A percentile compares a stretch with the other conserved stretches of the same genome.
Conservation (phyloP, 257 asterid genomes). For the Thymus quinquecostatus region DNA sequence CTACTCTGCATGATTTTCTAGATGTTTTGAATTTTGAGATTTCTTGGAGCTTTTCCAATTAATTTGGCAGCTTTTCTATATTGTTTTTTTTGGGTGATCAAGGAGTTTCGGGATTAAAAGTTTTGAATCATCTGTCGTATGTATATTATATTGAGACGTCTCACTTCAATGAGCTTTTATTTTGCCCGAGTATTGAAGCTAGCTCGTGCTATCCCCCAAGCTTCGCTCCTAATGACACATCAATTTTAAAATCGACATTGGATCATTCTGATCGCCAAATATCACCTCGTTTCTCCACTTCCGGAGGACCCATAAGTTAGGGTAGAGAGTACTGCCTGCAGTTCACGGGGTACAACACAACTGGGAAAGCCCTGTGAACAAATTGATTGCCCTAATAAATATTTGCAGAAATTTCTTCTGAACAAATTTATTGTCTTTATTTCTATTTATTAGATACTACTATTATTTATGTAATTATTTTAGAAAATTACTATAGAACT, state of each 20-base stretch:
- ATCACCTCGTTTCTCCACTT: too few relatives aligned
- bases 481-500: too few relatives aligned
- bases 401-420: conserved; percentile 30
- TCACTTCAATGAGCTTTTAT: too few relatives aligned
- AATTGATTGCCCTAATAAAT: conserved; percentile 38
- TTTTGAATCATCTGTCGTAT: too few relatives aligned
- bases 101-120: too few relatives aligned
- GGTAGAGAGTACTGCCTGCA: conserved; percentile 5
- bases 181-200: too few relatives aligned
- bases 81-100: background rate
- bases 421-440: conserved; percentile 16
- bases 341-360: conserved; percentile 33
- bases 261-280: too few relatives aligned
- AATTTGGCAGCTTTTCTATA: conserved; percentile 8
- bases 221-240: too few relatives aligned
- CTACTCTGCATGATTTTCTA: conserved; percentile 26
- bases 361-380: conserved; percentile 29
- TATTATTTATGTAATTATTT: background rate
- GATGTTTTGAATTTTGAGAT: conserved; percentile 26
- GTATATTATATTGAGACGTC: too few relatives aligned
- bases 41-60: background rate
- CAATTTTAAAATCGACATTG: too few relatives aligned
- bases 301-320: conserved; percentile 9
- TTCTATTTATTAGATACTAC: background rate
- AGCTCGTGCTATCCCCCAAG: too few relatives aligned